A percentile compares a stretch with the other conserved stretches of the same genome.
These are phyloP conservation scores for Lenwebbia sp. DNA, from an alignment of 345 rosid genomes.

Conservation along the genomic window DNA sequence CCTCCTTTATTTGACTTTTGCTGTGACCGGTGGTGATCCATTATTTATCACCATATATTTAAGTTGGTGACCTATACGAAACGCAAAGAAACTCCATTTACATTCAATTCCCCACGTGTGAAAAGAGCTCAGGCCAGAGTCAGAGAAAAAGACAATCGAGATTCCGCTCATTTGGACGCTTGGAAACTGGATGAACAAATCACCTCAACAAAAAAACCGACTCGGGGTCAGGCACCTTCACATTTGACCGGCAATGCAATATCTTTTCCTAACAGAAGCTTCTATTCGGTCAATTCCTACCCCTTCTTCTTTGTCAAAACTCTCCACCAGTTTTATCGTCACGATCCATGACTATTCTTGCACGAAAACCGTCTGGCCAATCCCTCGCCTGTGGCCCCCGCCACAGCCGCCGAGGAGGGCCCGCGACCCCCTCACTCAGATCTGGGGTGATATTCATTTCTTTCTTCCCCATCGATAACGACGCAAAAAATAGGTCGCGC, in stretches of 20 bases:
- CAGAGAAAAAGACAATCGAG: neutral
- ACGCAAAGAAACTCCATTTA: neutral
- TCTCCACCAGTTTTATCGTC: neutral
- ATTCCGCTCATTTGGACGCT: neutral
- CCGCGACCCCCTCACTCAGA: too few relatives aligned
- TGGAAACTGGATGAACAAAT: neutral
- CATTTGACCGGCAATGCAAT: neutral
- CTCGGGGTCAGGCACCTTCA: fast-evolving
- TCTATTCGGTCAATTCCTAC: neutral
- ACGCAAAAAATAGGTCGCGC: too few relatives aligned
- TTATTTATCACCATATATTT: neutral
- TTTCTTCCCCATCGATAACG: too few relatives aligned
- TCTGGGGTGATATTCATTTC: too few relatives aligned
- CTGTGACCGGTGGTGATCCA: neutral
- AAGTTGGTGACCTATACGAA: neutral
- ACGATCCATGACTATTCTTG: neutral
- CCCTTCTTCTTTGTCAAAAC: neutral
- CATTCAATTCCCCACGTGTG: neutral
- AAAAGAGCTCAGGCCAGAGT: neutral
- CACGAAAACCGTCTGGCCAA: neutral
- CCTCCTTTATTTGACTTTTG: neutral
- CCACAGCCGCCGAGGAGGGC: too few relatives aligned
- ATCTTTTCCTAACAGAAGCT: neutral
- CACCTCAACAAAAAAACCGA: neutral
- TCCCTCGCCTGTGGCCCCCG: too few relatives aligned